Evolutionary conservation across 2,329 filamentous ascomycete species (phyloP).

Genomic region (Pochonia chlamydosporia): DNA sequence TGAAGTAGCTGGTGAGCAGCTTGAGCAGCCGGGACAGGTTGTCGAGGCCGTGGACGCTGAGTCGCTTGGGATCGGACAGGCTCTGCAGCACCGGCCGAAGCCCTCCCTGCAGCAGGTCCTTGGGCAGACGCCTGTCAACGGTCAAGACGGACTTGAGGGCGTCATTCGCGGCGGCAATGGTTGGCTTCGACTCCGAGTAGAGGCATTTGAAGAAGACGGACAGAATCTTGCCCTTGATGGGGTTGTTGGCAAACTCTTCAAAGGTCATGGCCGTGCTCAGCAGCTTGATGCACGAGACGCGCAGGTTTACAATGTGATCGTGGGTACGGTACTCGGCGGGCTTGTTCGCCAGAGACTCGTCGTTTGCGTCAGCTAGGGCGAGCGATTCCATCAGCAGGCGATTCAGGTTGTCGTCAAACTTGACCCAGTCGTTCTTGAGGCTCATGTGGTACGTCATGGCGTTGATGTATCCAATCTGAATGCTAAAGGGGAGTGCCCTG

Average conservation of each 20-base stretch:
- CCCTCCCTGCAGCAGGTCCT: conserved; percentile 90
- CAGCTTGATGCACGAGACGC: conserved; percentile 89
- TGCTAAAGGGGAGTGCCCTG: conserved; percentile 84
- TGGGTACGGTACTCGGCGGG: conserved; percentile 93
- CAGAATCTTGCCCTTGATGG: conserved; percentile 68
- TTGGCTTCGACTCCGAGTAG: conserved; percentile 86
- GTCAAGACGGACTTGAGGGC: conserved; percentile 83
- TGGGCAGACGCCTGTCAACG: conserved; percentile 86
- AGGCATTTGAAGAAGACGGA: conserved; percentile 97
- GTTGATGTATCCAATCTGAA: conserved; percentile 97
- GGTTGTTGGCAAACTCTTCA: conserved; percentile 77
- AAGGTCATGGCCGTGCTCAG: conserved; percentile 91
- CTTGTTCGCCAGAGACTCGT: conserved; percentile 88
- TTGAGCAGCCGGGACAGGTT: conserved; percentile 85
- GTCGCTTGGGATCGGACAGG: conserved; percentile 83
- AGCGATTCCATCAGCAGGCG: conserved; percentile 89
- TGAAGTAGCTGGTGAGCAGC: conserved; percentile 95
- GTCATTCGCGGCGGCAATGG: conserved; percentile 88
- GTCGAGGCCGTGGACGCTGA: conserved; percentile 84
- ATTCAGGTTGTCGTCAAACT: conserved; percentile 88
- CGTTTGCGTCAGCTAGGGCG: conserved; percentile 87
- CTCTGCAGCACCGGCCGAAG: conserved; percentile 94
- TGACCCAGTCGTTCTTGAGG: conserved; percentile 80
- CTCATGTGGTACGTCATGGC: conserved; percentile 93
- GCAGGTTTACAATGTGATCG: conserved; percentile 83